These are phyloP conservation scores for Posidonia oceanica DNA, from an alignment of 116 monocot genomes.

Conservation along the genomic window DNA sequence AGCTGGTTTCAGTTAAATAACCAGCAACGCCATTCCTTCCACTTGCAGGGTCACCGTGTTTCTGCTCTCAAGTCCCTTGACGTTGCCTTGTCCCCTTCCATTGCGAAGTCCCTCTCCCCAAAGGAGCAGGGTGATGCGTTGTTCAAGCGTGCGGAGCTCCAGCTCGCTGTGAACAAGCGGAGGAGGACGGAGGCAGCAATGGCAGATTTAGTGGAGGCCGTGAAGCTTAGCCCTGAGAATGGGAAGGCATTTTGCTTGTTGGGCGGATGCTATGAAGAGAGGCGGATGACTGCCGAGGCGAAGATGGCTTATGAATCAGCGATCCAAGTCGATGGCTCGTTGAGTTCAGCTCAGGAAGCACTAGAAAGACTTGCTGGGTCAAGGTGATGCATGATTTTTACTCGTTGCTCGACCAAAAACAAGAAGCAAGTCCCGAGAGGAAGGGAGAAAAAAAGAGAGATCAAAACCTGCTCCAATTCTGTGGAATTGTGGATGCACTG, in stretches of 20 bases:
- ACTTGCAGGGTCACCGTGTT: slow-evolving; percentile 32
- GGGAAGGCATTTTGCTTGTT: slow-evolving; percentile 42
- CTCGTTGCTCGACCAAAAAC: no score
- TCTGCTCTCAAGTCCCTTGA: slow-evolving; percentile 47
- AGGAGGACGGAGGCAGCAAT: slow-evolving; percentile 40
- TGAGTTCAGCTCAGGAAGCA: slow-evolving; percentile 27
- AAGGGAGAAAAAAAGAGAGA: no score
- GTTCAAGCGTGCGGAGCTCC: slow-evolving; percentile 63
- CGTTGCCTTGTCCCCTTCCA: slow-evolving; percentile 39
- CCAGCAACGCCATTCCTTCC: no score
- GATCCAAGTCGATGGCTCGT: slow-evolving; percentile 18
- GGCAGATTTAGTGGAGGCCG: slow-evolving; percentile 52
- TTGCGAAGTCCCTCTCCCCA: slow-evolving; percentile 27
- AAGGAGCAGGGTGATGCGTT: slow-evolving; percentile 65
- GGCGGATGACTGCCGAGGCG: slow-evolving; percentile 35
- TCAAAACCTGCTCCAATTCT: no score
- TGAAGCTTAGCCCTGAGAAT: slow-evolving; percentile 34
- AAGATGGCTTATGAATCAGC: slow-evolving; percentile 40
- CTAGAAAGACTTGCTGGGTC: slow-evolving; percentile 19
- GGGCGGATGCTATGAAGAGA: slow-evolving; percentile 70
- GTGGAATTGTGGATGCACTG: no score
- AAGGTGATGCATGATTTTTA: neutral
- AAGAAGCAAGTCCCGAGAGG: no score
- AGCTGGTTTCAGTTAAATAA: no score
- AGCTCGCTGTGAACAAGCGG: slow-evolving; percentile 30